These are phyloP conservation scores for Colletotrichum ledebouriae DNA, from an alignment of 2,329 filamentous ascomycete species.

Conservation along the genomic window DNA sequence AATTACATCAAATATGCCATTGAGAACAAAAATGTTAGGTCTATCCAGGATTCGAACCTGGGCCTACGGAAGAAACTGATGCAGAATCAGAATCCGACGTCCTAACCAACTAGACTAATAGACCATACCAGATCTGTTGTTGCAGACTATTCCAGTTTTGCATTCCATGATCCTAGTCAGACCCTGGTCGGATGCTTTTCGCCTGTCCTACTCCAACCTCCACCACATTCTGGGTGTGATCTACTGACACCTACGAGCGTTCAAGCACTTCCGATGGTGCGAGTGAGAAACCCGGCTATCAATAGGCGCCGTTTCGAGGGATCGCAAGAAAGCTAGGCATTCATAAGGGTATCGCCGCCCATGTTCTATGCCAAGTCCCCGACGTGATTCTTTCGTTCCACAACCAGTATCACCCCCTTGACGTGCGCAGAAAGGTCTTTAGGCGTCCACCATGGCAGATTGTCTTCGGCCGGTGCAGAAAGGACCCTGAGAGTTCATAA, in stretches of 20 bases:
- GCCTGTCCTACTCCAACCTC: background rate
- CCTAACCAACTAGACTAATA: constrained; percentile 44
- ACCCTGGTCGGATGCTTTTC: background rate
- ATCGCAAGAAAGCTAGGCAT: too few species aligned
- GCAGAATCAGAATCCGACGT: constrained; percentile 39
- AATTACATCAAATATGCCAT: background rate
- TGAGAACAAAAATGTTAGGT: background rate
- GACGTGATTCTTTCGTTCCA: too few species aligned
- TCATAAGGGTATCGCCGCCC: too few species aligned
- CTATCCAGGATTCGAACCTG: constrained; percentile 43
- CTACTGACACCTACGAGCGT: too few species aligned
- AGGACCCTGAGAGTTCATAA: constrained; percentile 51
- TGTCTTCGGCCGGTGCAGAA: constrained; percentile 44
- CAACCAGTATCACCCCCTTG: background rate
- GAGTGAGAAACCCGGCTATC: too few species aligned
- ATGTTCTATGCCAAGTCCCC: too few species aligned
- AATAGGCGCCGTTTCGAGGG: too few species aligned
- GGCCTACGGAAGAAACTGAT: constrained; percentile 36
- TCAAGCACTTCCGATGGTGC: background rate
- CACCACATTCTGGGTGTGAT: background rate
- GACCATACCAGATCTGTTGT: background rate
- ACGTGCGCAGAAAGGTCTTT: constrained; percentile 47
- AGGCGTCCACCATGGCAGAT: constrained; percentile 44
- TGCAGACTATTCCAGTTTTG: accelerated
- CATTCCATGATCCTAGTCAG: background rate